Conservation (phyloP, 2,329 filamentous ascomycete genomes). For the Elsinoe ampelina region DNA sequence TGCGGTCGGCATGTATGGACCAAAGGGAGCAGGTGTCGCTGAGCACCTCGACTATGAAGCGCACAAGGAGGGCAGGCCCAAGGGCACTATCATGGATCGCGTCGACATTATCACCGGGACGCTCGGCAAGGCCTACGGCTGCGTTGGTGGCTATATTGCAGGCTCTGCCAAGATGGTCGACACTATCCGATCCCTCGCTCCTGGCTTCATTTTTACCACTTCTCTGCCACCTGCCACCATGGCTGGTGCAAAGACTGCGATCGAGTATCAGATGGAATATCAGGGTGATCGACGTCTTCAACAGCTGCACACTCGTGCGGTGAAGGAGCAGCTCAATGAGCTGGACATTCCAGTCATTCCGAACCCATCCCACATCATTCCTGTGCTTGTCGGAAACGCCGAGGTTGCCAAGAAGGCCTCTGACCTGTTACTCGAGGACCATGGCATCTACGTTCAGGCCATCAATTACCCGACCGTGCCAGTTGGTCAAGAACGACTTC, state of each 20-base stretch:
- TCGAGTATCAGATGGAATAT: slow-evolving; percentile 84
- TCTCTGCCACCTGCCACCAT: slow-evolving; percentile 92
- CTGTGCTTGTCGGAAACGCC: slow-evolving; percentile 86
- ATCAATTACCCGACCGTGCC: slow-evolving; percentile 99
- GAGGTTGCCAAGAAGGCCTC: slow-evolving; percentile 86
- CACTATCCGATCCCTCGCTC: slow-evolving; percentile 84
- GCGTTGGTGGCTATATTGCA: slow-evolving; percentile 95
- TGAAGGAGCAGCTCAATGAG: slow-evolving; percentile 72
- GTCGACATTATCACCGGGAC: slow-evolving; percentile 97
- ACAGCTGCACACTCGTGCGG: slow-evolving; percentile 89
- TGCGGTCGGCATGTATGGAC: slow-evolving; percentile 98
- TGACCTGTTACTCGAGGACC: slow-evolving; percentile 80
- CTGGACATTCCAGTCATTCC: slow-evolving; percentile 92
- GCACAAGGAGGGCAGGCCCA: slow-evolving; percentile 62
- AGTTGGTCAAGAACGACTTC: slow-evolving; percentile 91
- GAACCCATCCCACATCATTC: slow-evolving; percentile 94
- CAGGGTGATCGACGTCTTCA: slow-evolving; percentile 82
- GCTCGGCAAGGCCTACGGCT: slow-evolving; percentile 94
- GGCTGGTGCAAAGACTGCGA: slow-evolving; percentile 84
- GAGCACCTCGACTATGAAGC: slow-evolving; percentile 94
- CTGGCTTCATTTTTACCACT: slow-evolving; percentile 98
- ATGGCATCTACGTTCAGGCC: slow-evolving; percentile 93
- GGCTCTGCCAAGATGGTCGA: slow-evolving; percentile 81
- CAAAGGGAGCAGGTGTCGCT: slow-evolving; percentile 87
- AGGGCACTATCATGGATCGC: slow-evolving; percentile 86